These are phyloP conservation scores for Sphagnum contortum DNA, from an alignment of 225 moss, liverwort and hornwort species.

Conservation along the genomic window DNA sequence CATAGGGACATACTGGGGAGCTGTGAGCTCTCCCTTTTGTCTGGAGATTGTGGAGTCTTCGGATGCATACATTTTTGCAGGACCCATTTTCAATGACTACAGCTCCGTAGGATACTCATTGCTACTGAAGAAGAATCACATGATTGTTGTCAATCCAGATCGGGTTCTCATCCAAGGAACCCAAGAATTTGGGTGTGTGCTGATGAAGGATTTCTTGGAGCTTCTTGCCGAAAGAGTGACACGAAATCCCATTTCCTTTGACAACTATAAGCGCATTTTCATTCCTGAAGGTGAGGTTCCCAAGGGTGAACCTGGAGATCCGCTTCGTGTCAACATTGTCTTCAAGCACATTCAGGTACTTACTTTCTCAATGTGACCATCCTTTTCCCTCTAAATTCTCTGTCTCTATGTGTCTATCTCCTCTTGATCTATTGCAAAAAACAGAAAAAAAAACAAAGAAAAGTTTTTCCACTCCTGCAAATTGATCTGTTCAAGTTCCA, in stretches of 20 bases:
- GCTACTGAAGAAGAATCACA: constrained; percentile 46
- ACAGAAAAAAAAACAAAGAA: too few relatives aligned
- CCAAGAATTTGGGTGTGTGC: constrained; percentile 42
- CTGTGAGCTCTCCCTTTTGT: constrained; percentile 55
- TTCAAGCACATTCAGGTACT: constrained; percentile 53
- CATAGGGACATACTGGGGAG: constrained; percentile 56
- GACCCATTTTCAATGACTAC: constrained; percentile 53
- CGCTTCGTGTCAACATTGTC: constrained; percentile 48
- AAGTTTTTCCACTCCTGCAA: too few relatives aligned
- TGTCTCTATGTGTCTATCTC: too few relatives aligned
- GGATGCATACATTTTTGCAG: constrained; percentile 51
- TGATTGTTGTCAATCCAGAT: constrained; percentile 43
- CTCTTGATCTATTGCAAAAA: too few relatives aligned
- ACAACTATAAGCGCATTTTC: constrained; percentile 46
- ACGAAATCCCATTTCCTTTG: constrained; percentile 28
- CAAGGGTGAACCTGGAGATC: constrained; percentile 24
- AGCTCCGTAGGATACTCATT: constrained; percentile 58
- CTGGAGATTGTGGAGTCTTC: constrained; percentile 55
- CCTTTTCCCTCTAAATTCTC: not conserved
- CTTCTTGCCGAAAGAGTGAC: constrained; percentile 28
- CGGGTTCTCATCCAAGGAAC: constrained; percentile 48
- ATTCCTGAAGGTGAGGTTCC: constrained; percentile 47
- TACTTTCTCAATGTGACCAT: not conserved
- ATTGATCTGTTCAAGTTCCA: too few relatives aligned
- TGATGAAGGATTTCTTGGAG: constrained; percentile 47